Conservation (phyloP, 495 filamentous ascomycete species). For the Sphaerosporella brunnea region DNA sequence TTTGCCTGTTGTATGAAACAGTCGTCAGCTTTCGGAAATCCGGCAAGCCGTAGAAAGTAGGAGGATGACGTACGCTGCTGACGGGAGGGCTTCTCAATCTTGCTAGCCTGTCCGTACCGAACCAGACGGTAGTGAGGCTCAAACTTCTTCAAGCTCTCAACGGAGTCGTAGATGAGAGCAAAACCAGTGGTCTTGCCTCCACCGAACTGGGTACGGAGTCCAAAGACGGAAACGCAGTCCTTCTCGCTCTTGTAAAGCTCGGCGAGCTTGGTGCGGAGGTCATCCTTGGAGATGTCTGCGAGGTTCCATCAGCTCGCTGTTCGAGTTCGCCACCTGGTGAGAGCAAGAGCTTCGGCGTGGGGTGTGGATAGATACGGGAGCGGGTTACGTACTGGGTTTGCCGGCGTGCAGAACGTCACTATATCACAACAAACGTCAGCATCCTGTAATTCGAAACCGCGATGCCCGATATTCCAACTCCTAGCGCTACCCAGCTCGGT, state of each 20-base stretch:
- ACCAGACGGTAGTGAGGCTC: conserved; percentile 95
- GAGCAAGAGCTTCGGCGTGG: too few species aligned
- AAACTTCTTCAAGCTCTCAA: conserved; percentile 98
- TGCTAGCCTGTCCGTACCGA: conserved; percentile 70
- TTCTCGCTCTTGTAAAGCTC: conserved; percentile 94
- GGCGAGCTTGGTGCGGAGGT: conserved; percentile 85
- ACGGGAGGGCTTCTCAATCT: conserved; percentile 90
- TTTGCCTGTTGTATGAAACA: conserved; percentile 61
- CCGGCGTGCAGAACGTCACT: conserved; percentile 99
- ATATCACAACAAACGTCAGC: conserved; percentile 5
- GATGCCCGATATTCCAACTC: too few species aligned
- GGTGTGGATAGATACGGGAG: neutral
- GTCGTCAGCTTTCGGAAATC: conserved; percentile 4
- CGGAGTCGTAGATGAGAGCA: conserved; percentile 92
- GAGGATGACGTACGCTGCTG: conserved; percentile 78
- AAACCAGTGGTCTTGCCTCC: conserved; percentile 99
- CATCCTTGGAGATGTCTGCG: conserved; percentile 80
- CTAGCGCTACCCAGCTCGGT: too few species aligned
- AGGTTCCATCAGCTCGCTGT: conserved; percentile 3
- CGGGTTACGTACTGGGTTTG: conserved; percentile 42
- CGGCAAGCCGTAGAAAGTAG: too few species aligned
- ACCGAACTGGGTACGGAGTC: conserved; percentile 96
- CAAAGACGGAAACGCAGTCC: conserved; percentile 92
- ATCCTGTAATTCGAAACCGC: conserved; percentile 4
- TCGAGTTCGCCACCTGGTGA: too few species aligned